phyloP scores from a whole-genome alignment of 768 basidiomycete species.

The Boletus rex-veris region DNA sequence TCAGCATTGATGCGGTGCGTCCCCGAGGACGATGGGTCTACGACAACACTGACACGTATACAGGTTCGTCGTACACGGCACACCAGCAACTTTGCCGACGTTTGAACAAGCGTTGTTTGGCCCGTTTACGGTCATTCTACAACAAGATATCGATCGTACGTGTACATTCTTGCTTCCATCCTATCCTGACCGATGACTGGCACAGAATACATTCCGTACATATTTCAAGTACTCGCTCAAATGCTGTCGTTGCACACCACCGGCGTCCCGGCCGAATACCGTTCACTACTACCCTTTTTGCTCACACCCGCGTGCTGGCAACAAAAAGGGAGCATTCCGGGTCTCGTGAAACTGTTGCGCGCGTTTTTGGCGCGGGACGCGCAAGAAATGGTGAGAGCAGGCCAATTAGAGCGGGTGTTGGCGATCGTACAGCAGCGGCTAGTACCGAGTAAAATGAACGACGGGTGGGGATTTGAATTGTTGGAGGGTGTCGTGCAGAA shows the following conservation, averaged over 20 bases:
- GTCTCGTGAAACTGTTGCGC: slow-evolving; percentile 82
- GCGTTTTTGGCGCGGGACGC: slow-evolving; percentile 78
- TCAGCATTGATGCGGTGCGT: slow-evolving; percentile 79
- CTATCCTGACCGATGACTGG: no score
- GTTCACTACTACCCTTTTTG: slow-evolving; percentile 73
- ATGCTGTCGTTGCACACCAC: slow-evolving; percentile 80
- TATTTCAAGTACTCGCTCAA: slow-evolving; percentile 94
- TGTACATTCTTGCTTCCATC: no score
- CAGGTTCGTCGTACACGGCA: no score
- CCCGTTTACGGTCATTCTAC: no score
- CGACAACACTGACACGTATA: no score
- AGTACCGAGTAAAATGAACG: slow-evolving; percentile 83
- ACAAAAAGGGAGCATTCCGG: slow-evolving; percentile 92
- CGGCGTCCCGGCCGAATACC: slow-evolving; percentile 73
- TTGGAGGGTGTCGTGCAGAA: slow-evolving; percentile 70
- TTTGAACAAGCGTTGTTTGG: no score
- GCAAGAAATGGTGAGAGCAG: slow-evolving; percentile 57
- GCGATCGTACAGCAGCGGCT: slow-evolving; percentile 90
- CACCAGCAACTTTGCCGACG: no score
- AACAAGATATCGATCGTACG: no score
- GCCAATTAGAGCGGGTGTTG: slow-evolving; percentile 74
- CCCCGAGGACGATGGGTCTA: slow-evolving; percentile 48
- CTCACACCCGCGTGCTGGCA: slow-evolving; percentile 87
- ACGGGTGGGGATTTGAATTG: slow-evolving; percentile 89
- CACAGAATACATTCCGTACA: slow-evolving; percentile 79